Evolutionary conservation across 1,284 basidiomycete species (phyloP).

Genomic region (Ustilago cynodontis): DNA sequence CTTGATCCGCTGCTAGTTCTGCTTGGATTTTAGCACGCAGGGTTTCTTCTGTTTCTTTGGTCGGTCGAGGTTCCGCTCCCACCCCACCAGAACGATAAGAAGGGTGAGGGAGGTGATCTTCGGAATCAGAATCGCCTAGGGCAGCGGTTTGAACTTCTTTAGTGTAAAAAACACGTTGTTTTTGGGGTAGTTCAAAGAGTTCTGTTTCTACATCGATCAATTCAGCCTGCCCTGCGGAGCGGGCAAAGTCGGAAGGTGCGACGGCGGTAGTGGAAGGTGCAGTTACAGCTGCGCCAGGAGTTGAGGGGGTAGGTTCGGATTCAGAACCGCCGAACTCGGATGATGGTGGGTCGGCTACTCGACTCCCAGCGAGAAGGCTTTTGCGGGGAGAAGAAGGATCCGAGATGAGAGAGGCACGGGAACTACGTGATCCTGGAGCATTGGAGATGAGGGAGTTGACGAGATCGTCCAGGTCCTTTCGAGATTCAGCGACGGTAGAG

Average conservation of each 20-base stretch:
- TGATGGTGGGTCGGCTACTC: slow-evolving; percentile 19
- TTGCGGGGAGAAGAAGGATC: slow-evolving; percentile 35
- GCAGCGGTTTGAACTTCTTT: slow-evolving; percentile 81
- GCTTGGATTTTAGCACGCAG: slow-evolving; percentile 43
- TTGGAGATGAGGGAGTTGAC: slow-evolving; percentile 59
- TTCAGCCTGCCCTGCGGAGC: slow-evolving; percentile 74
- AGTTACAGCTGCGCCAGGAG: slow-evolving; percentile 19
- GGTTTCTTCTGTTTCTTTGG: slow-evolving; percentile 33
- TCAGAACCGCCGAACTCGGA: slow-evolving; percentile 55
- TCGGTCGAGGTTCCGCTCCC: slow-evolving; percentile 24
- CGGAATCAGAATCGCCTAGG: slow-evolving; percentile 71
- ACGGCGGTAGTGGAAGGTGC: slow-evolving; percentile 16
- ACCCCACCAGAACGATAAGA: slow-evolving; percentile 77
- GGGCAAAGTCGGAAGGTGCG: not conserved
- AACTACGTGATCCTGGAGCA: slow-evolving; percentile 15
- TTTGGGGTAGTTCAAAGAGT: slow-evolving; percentile 83
- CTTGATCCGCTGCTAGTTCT: slow-evolving; percentile 63
- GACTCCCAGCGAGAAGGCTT: slow-evolving; percentile 12
- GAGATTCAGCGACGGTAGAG: slow-evolving; percentile 17
- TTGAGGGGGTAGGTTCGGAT: slow-evolving; percentile 28
- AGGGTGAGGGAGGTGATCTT: slow-evolving; percentile 69
- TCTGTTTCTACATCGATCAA: slow-evolving; percentile 82
- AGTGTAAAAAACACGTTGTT: slow-evolving; percentile 91
- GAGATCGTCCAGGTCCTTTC: slow-evolving; percentile 64
- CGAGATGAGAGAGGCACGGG: slow-evolving; percentile 18